A percentile compares a stretch with the other conserved stretches of the same genome.
phyloP scores from a whole-genome alignment of 2,329 filamentous ascomycete genomes.

The Cladosporium sphaerospermum region DNA sequence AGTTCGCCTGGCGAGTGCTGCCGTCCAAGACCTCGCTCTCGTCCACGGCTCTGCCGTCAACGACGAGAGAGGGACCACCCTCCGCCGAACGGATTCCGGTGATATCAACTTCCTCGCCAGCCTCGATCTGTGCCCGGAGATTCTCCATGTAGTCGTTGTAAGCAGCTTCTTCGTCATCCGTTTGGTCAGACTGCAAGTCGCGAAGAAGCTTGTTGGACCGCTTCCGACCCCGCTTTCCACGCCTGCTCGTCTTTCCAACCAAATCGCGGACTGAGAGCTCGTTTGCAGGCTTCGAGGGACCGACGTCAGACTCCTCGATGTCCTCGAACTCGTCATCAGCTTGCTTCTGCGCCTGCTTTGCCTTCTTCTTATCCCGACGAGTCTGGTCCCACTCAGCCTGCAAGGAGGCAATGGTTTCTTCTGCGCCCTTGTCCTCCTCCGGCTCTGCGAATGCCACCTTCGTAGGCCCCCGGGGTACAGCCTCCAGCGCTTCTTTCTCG shows the following conservation, averaged over 20 bases:
- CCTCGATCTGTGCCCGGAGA: slow-evolving; percentile 38
- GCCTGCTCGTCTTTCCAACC: slow-evolving; percentile 11
- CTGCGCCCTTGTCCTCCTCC: slow-evolving; percentile 8
- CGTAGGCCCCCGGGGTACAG: slow-evolving; percentile 12
- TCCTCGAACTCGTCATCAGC: neutral
- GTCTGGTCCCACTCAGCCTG: slow-evolving; percentile 22
- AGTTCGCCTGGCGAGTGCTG: slow-evolving; percentile 15
- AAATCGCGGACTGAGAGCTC: neutral
- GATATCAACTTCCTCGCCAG: slow-evolving; percentile 16
- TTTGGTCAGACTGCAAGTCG: slow-evolving; percentile 44
- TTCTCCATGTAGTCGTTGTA: slow-evolving; percentile 65
- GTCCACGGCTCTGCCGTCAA: slow-evolving; percentile 23
- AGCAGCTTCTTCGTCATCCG: slow-evolving; percentile 37
- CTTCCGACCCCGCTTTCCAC: slow-evolving; percentile 28
- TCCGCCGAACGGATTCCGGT: slow-evolving; percentile 1
- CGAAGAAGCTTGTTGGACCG: slow-evolving; percentile 27
- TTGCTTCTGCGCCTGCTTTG: slow-evolving; percentile 11
- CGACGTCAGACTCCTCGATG: slow-evolving; percentile 4
- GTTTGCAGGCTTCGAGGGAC: neutral
- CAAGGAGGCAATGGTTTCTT: slow-evolving; percentile 19
- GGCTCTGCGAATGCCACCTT: slow-evolving; percentile 17
- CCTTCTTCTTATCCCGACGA: slow-evolving; percentile 22
- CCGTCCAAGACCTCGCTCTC: slow-evolving; percentile 26
- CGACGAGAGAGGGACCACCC: slow-evolving; percentile 23
- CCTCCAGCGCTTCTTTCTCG: slow-evolving; percentile 14